Evolutionary conservation across 2,329 filamentous ascomycete genomes (phyloP), one percentile per base, ranked within the genome.

Genomic region (Sporothrix humicola): DNA sequence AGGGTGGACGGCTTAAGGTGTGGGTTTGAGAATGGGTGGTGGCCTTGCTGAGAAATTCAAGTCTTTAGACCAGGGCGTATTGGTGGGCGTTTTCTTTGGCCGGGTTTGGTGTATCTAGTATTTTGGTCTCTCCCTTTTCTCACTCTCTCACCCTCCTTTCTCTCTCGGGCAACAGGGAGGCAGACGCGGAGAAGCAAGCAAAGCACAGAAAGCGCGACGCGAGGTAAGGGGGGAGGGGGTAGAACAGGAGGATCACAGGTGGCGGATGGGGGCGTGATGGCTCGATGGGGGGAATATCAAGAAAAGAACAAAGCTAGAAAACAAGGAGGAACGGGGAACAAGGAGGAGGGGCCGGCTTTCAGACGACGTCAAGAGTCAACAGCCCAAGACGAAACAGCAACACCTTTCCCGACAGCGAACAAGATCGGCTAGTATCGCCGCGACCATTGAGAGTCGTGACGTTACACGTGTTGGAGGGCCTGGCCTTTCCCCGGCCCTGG

Each of bases 381-480:
- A 20, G 20, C 10, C 17, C 9, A 23, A 10, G 61, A 20, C 42
- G 61, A 65, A 46, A 46, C 59, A 65, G 59, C n/a, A 65, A 37
- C 15, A 44, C 31, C 31, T 10, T 37, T 17, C 37, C 31, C 37
- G 9, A 46, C 52, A 12, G 17, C 59, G 17, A 48, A 48, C 42
- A 6, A 52, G 46, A 68, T 52, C 65, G 46, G 65, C 65, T n/a
- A 17, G 65, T 50, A 37, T 37, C 65, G 46, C 65, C 46, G 46
- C 13, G 13, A 66, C 44, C 44, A 52, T 68, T 15, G 46, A 68
- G 61, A 68, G 61, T 66, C 61, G 61, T 66, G 61, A 66, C 61
- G 61, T 66, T 66, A 66, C 61, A 66, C 61, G 61, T 66, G 61
- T 66, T 66, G 61, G 42, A 4, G 12, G 10, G 20, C 23, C 20